Base-by-base conservation (phyloP, 176 grass and related monocot genomes). In the Cocos nucifera region DNA sequence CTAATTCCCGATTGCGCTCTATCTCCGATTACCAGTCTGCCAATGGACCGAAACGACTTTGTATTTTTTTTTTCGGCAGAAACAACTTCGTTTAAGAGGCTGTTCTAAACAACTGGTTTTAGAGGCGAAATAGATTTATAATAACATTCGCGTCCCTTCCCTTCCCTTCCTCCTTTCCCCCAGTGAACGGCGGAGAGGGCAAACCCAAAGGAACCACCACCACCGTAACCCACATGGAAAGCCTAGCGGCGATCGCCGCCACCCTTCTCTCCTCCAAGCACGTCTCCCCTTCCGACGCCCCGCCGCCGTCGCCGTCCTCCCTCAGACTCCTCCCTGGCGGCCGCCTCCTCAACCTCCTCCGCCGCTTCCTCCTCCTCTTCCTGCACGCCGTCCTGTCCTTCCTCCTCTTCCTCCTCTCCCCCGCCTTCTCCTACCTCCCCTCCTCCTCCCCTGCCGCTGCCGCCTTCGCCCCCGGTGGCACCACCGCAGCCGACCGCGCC, bases 401-500 rank as follows among this genome's bases (percentile, higher is more conserved):
- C 24, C 23, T 58, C 56, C 14, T 58, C 56, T 27, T 26, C 56
- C 8, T 44, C 35, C 35, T 44, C 35, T 44, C 35, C 35, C 74
- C 3, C 66, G 63, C 1, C 27, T n/a, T 61, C 50, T 28, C 7
- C 68, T 75, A 4, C 30, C 52, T 3, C 24, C 2, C 51, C 53
- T 0, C 59, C 59, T 16, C 59, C 58, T 19, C 30, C 73, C 12
- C 65, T 75, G 2, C 51, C 70, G 15, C 35, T 12, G 10, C 10
- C 8, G 10, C 35, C 10, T 0, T 10, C 10, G 35, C 35, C 35
- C 35, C 53, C 21, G 79, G 6, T 6, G 50, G 17, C 66, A 77
- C 74, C 21, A 55, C 63, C 71, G 74, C 70, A 10, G 80, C 71
- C 0, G 9, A 44, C 9, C 91, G 91, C 75, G 80, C 83, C 53